phyloP scores from a whole-genome alignment of 2,329 filamentous ascomycete genomes.

The Apiospora saccharicola region DNA sequence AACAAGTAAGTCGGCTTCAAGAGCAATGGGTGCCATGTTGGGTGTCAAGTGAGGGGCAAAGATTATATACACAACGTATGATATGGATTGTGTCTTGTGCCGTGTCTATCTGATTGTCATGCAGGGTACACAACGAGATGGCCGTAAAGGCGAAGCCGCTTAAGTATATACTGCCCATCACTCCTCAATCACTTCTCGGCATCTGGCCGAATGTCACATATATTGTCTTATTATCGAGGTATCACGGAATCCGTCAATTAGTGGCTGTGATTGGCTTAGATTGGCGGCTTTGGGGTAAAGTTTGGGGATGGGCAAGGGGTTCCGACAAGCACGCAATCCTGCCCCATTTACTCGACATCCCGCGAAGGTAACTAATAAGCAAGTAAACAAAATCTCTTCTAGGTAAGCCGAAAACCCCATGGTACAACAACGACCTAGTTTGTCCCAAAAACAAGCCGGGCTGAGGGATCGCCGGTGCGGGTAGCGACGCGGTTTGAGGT shows the following conservation, averaged over 20 bases:
- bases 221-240: background rate
- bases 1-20: constrained; percentile 33
- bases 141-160: background rate
- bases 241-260: background rate
- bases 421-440: background rate
- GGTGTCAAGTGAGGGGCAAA: background rate
- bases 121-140: background rate
- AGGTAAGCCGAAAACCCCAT: background rate
- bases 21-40: constrained; percentile 39
- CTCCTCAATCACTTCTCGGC: constrained; percentile 4
- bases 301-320: constrained; percentile 13
- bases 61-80: background rate
- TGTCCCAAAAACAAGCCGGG: background rate
- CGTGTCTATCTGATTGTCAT: background rate
- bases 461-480: background rate
- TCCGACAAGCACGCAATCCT: constrained; percentile 15
- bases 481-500: constrained; percentile 1
- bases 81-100: background rate
- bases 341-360: constrained; percentile 16
- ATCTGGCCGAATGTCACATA: background rate
- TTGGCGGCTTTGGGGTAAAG: constrained; percentile 10
- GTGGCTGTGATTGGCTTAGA: constrained; percentile 3
- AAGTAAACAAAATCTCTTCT: background rate
- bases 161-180: constrained; percentile 1
- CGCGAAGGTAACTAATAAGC: background rate